Conservation (phyloP, 2,329 filamentous ascomycete species). For the Aspergillus ochraceoroseus region DNA sequence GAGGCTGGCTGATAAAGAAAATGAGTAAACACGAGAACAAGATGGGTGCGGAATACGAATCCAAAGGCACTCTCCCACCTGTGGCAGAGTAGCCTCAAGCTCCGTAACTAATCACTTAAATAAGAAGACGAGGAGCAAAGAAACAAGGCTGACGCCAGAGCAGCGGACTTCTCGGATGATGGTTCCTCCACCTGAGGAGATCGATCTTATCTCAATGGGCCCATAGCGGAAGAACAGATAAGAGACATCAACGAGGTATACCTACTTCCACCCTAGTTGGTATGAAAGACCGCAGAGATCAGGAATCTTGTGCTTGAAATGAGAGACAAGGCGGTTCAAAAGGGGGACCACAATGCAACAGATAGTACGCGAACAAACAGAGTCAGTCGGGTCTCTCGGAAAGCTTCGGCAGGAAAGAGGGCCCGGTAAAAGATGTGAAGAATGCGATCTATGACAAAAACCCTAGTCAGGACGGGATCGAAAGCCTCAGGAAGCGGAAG, state of each 20-base stretch:
- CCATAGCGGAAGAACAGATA: neutral
- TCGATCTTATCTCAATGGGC: neutral
- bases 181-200: no score
- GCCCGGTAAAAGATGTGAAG: slow-evolving; percentile 2
- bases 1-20: no score
- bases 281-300: neutral
- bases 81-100: neutral
- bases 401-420: neutral
- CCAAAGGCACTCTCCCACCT: neutral
- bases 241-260: neutral
- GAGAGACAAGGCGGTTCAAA: slow-evolving; percentile 1
- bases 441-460: slow-evolving; percentile 2
- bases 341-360: neutral
- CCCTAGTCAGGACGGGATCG: neutral
- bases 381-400: slow-evolving; percentile 1
- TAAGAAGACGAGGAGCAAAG: neutral
- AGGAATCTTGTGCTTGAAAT: neutral
- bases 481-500: slow-evolving; percentile 9
- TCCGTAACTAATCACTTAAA: neutral
- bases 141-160: no score
- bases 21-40: no score
- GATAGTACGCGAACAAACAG: neutral
- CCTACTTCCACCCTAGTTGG: slow-evolving; percentile 2
- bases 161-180: neutral
- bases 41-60: no score